These are phyloP conservation scores for Penicillium argentinense DNA, from an alignment of 495 filamentous ascomycete genomes.

Conservation along the genomic window DNA sequence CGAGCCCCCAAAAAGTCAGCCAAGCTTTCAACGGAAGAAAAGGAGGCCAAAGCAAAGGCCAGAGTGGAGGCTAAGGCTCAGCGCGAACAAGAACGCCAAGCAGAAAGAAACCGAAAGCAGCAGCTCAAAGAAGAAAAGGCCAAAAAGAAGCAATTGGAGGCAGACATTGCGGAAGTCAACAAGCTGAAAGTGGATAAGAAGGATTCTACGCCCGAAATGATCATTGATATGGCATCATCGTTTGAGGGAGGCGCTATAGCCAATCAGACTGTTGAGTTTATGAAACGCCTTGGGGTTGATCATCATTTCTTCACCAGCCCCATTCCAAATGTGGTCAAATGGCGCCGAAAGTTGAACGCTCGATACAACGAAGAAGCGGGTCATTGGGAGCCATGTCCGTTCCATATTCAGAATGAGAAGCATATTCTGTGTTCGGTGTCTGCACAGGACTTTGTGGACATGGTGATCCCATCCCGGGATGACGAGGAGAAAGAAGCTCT, in stretches of 20 bases:
- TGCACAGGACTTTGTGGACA: conserved; percentile 67
- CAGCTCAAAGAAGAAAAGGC: conserved; percentile 55
- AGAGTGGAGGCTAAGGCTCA: conserved; percentile 43
- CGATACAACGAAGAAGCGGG: conserved; percentile 60
- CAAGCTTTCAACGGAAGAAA: conserved; percentile 40
- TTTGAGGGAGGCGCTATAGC: conserved; percentile 50
- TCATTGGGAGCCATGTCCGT: conserved; percentile 64
- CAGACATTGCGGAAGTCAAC: conserved; percentile 73
- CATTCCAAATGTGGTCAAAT: conserved; percentile 64
- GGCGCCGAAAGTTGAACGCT: conserved; percentile 69
- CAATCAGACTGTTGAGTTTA: conserved; percentile 51
- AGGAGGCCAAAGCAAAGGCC: conserved; percentile 57
- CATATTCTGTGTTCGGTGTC: conserved; percentile 67
- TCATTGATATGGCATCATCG: conserved; percentile 67
- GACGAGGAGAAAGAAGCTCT: conserved; percentile 44
- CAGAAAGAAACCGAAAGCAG: conserved; percentile 51
- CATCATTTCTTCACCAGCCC: conserved; percentile 50
- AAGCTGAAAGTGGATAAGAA: conserved; percentile 76
- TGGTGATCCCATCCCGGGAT: conserved; percentile 45
- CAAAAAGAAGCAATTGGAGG: conserved; percentile 62
- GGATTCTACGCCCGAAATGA: conserved; percentile 75
- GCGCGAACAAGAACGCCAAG: conserved; percentile 47
- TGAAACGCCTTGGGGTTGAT: conserved; percentile 57
- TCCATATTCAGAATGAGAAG: conserved; percentile 59
- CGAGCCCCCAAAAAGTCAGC: conserved; percentile 27